Base-by-base conservation (phyloP, 2,329 filamentous ascomycete species). In the Aquanectria penicillioides region DNA sequence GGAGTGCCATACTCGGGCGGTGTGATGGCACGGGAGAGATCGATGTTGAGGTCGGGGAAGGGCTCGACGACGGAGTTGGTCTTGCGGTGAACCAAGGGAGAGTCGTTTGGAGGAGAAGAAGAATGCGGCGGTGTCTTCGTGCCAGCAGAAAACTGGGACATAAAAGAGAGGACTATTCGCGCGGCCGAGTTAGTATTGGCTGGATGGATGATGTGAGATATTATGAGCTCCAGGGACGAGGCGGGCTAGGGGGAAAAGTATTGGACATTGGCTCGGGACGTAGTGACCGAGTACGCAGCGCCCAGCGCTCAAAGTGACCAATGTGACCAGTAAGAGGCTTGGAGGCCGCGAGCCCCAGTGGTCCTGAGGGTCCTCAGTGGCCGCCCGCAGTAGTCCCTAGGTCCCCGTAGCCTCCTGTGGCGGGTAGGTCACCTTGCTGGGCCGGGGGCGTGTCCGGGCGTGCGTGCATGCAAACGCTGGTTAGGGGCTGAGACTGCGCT, bases 131-230 rank as follows among this genome's bases (percentile, higher is more conserved):
- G 77, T 64, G 77, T 75, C 62, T 79, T 80, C 69, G 79, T 76
- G 59, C 78, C 75, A 65, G 79, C 80, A 66, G 89, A 90, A 81
- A 91, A 89, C 78, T 89, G 87, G 76, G 91, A 93, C 85, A 96
- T 94, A 78, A 96, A 96, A 69, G 92, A 96, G 69, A 93, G 83
- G 56, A 97, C 93, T 96, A 75, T 70, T 37, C 37, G 59, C 36
- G 63, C 41, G 47, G 59, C 58, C 25, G 40, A 54, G 62, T 71
- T 69, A 71, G 69, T 57, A 64, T 43, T 51, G 46, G 38, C 43
- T 38, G 47, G 63, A 56, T 41, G 66, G 65, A 64, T 57, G 62
- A 65, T 55, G 62, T 64, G 60, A 69, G 67, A 69, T 69, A 60
- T 59, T 69, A 67, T 70, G 67, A 58, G 63, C 37, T 49, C 54